Evolutionary conservation across 345 rosid species (phyloP), one percentile per base, ranked within the genome.

Genomic region (Erodium maritimum): DNA sequence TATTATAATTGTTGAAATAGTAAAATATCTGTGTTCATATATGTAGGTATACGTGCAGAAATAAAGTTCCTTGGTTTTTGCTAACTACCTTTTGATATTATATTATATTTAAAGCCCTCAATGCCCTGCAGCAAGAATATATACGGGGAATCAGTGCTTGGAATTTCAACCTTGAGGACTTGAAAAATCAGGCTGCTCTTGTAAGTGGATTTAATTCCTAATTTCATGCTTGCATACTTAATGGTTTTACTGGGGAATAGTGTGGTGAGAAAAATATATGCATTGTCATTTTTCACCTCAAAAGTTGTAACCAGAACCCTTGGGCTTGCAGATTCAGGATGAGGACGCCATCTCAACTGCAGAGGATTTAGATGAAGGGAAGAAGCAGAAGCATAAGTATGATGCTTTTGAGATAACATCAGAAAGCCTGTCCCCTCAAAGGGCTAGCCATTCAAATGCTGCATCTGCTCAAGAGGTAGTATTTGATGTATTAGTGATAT

Each of bases 111-210:
- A 42, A 42, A 29, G 48, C 14, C 48, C 17, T 42, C 48, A 12
- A 7, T 52, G 29, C 60, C 34, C 61, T 75, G 87, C 88, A 86
- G 94, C 93, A 86, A 88, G 99, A 93, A 73, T 93, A 93, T 64
- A 86, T 85, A 52, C 77, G 76, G 79, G 99, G 99, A 64, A 77
- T 93, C 66, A 93, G 99, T 60, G 96, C 88, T 24, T 93, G 96
- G 99, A 87, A 93, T 72, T 93, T 93, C 77, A 86, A 88, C 75
- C 81, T 93, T n/a, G 99, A 88, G 58, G 99, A 93, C 79, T 79
- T 88, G 59, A 93, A 83, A 74, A 77, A 65, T 74, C 99, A 88
- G 75, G 99, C 99, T 75, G 95, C 94, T 6, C 82, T 80, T 74
- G 96, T 93, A 73, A 72, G 90, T 76, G 52, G 54, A 60, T 59